A percentile compares a stretch with the other conserved stretches of the same genome.
phyloP scores from a whole-genome alignment of 2,329 filamentous ascomycete genomes.

The Sclerotinia trifoliorum region DNA sequence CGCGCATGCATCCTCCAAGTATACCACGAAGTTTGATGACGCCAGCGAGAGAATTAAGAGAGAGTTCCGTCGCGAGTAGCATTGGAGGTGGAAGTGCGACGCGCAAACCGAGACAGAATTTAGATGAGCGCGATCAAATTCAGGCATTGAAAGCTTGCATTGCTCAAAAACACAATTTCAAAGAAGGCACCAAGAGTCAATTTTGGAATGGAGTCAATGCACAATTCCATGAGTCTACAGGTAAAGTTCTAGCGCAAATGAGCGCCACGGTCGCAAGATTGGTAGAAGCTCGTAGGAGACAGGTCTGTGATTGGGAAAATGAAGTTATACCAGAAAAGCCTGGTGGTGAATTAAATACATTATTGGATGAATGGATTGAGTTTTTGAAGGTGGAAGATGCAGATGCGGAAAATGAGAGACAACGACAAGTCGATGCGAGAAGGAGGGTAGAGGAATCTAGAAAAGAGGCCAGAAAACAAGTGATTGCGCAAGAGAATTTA shows the following conservation, averaged over 20 bases:
- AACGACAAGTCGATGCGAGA: slow-evolving; percentile 39
- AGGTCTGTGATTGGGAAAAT: slow-evolving; percentile 39
- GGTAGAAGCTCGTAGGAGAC: slow-evolving; percentile 37
- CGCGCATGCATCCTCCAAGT: slow-evolving; percentile 39
- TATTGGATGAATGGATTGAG: slow-evolving; percentile 39
- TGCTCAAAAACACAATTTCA: slow-evolving; percentile 37
- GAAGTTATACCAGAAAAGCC: slow-evolving; percentile 38
- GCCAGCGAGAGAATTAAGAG: slow-evolving; percentile 37
- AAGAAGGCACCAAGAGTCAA: slow-evolving; percentile 40
- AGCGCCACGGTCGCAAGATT: slow-evolving; percentile 40
- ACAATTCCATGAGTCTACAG: slow-evolving; percentile 37
- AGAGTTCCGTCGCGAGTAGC: slow-evolving; percentile 36
- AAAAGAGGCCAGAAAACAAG: slow-evolving; percentile 38
- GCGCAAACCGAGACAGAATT: slow-evolving; percentile 40
- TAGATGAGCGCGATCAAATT: slow-evolving; percentile 40
- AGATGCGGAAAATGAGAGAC: slow-evolving; percentile 39
- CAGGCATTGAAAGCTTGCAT: slow-evolving; percentile 39
- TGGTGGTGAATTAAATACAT: slow-evolving; percentile 38
- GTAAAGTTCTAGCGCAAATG: slow-evolving; percentile 40
- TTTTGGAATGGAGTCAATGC: slow-evolving; percentile 39
- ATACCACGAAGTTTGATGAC: slow-evolving; percentile 37
- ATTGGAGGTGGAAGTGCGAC: slow-evolving; percentile 35
- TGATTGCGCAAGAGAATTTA: slow-evolving; percentile 36
- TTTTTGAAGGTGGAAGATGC: slow-evolving; percentile 39
- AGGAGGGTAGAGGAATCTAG: slow-evolving; percentile 38